phyloP scores from a whole-genome alignment of 805 yeast species.

The Wickerhamiella spandovensis region DNA sequence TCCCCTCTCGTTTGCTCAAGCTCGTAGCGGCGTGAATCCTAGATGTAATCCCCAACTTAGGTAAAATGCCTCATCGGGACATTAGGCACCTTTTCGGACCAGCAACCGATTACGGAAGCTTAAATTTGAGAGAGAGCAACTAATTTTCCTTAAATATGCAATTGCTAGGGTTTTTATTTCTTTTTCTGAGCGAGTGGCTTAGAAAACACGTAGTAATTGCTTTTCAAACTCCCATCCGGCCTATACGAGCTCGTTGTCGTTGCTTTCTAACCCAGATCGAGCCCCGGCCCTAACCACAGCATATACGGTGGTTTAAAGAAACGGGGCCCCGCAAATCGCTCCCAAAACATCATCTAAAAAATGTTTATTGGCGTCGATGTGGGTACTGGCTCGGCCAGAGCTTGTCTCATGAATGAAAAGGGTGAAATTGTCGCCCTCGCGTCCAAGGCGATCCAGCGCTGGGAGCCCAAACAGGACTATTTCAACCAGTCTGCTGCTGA shows the following conservation, averaged over 20 bases:
- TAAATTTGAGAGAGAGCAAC: not conserved
- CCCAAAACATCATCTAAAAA: not conserved
- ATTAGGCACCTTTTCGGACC: too few relatives aligned
- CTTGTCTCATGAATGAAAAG: conserved; percentile 71
- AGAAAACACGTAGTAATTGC: not conserved
- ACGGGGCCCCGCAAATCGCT: not conserved
- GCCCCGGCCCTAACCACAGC: not conserved
- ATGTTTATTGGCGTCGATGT: conserved; percentile 75
- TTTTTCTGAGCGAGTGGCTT: too few relatives aligned
- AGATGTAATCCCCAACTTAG: too few relatives aligned
- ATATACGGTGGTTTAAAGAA: not conserved
- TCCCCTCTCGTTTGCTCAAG: too few relatives aligned
- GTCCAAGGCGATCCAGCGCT: conserved; percentile 62
- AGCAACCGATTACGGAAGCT: not conserved
- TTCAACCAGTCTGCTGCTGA: conserved; percentile 75
- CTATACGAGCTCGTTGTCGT: not conserved
- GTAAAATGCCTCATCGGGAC: too few relatives aligned
- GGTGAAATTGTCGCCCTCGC: conserved; percentile 67
- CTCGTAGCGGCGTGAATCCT: too few relatives aligned
- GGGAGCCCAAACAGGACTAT: conserved; percentile 34
- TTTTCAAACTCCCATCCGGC: not conserved
- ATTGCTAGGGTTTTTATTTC: not conserved
- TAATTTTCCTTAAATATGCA: not conserved
- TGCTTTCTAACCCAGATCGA: not conserved
- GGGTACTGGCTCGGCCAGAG: conserved; percentile 97